A percentile compares a stretch with the other conserved stretches of the same genome.
phyloP scores from a whole-genome alignment of 306 rosid genomes.

The Prunus mongolica region DNA sequence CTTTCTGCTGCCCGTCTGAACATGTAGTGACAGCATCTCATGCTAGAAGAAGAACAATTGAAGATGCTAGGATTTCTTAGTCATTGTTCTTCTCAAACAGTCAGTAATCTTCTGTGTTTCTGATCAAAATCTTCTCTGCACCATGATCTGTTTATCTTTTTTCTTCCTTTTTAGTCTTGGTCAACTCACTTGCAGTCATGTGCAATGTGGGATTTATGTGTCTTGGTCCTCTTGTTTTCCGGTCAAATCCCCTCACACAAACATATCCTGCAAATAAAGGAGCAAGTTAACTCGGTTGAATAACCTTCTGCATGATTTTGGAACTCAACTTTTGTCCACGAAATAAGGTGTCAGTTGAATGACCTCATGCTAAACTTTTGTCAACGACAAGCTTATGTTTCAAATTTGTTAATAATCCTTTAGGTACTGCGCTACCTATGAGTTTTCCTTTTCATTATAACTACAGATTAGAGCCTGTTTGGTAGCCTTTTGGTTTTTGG shows the following conservation, averaged over 20 bases:
- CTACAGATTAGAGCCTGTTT: too few relatives aligned
- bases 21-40: constrained; percentile 28
- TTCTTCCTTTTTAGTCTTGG: constrained; percentile 31
- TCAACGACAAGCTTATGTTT: too few relatives aligned
- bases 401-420: not conserved
- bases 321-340: not conserved
- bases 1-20: constrained; percentile 26
- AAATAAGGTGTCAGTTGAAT: too few relatives aligned
- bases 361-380: too few relatives aligned
- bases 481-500: too few relatives aligned
- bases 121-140: constrained; percentile 20
- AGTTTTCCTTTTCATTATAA: not conserved
- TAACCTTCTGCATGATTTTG: not conserved
- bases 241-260: constrained; percentile 86
- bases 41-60: constrained; percentile 36
- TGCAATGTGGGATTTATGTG: constrained; percentile 79
- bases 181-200: constrained; percentile 60
- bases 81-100: constrained; percentile 29
- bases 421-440: not conserved
- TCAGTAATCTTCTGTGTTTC: constrained; percentile 20
- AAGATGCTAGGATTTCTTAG: constrained; percentile 31
- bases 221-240: constrained; percentile 62
- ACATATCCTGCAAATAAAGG: constrained; percentile 63
- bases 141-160: not conserved
- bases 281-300: not conserved